phyloP scores from a whole-genome alignment of 352 stramenopile species.

The Phytophthora sp. region DNA sequence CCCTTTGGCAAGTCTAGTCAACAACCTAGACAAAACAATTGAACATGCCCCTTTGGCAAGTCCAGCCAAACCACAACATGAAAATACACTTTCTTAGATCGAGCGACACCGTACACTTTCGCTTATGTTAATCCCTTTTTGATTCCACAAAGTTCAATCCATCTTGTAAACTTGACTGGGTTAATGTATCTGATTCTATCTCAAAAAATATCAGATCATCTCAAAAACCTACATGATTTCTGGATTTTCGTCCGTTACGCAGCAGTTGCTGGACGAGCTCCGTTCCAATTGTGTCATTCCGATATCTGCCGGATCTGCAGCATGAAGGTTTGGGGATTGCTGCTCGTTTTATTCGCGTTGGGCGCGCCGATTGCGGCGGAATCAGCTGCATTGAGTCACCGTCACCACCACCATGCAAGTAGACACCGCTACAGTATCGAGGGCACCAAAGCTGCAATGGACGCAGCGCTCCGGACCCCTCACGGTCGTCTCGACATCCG shows the following conservation, averaged over 20 bases:
- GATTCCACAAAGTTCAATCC: background rate
- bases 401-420: constrained; percentile 24
- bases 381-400: background rate
- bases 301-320: background rate
- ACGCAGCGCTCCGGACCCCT: constrained; percentile 26
- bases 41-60: no score
- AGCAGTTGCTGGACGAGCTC: background rate
- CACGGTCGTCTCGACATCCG: constrained; percentile 35
- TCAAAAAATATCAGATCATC: constrained; percentile 13
- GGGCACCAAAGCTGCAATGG: constrained; percentile 35
- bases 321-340: constrained; percentile 23
- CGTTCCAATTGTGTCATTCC: constrained; percentile 16
- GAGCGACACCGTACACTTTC: background rate
- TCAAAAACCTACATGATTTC: constrained; percentile 12
- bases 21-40: no score
- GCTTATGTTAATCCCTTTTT: background rate
- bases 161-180: background rate
- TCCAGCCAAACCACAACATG: no score
- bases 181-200: background rate
- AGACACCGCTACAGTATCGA: constrained; percentile 41
- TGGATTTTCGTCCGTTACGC: constrained; percentile 14
- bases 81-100: no score
- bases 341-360: constrained; percentile 1
- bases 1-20: no score
- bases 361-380: background rate